Evolutionary conservation across 371 early-diverging fungal species (phyloP).

Genomic region (Entomophthora muscae): DNA sequence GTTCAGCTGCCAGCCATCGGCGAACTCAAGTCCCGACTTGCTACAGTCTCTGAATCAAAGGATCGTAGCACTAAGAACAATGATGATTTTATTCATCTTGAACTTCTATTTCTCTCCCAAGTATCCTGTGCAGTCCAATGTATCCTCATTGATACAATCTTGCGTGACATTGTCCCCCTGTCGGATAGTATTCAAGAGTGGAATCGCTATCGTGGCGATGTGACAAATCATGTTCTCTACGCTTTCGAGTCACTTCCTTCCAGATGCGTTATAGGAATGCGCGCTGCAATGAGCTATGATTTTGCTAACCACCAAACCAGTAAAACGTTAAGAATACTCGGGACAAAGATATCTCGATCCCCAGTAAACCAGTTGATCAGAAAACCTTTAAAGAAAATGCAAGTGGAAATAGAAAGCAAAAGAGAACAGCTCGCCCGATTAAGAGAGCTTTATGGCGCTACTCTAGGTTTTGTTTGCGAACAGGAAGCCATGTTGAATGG

Average conservation of each 20-base stretch:
- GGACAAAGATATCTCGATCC: not conserved
- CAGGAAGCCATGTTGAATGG: not conserved
- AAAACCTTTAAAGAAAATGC: not conserved
- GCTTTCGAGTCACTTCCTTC: not conserved
- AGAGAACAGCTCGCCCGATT: slow-evolving; percentile 13
- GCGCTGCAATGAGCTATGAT: not conserved
- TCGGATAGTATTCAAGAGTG: not conserved
- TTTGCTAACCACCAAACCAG: not conserved
- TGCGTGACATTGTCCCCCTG: not conserved
- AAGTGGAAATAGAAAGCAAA: slow-evolving; percentile 13
- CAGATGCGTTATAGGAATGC: not conserved
- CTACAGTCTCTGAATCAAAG: not conserved
- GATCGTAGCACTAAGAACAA: not conserved
- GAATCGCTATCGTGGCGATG: not conserved
- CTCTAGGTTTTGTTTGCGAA: slow-evolving; percentile 5
- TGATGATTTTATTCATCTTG: not conserved
- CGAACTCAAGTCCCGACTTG: not conserved
- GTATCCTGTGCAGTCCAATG: not conserved
- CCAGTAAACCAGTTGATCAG: not conserved
- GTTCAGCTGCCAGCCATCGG: not conserved
- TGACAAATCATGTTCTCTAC: not conserved
- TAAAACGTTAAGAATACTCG: not conserved
- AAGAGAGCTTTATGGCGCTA: slow-evolving; percentile 13
- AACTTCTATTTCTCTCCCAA: not conserved
- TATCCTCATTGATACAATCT: not conserved